Evolutionary conservation across 495 filamentous ascomycete species (phyloP).

Genomic region (Penicillium crystallinum): DNA sequence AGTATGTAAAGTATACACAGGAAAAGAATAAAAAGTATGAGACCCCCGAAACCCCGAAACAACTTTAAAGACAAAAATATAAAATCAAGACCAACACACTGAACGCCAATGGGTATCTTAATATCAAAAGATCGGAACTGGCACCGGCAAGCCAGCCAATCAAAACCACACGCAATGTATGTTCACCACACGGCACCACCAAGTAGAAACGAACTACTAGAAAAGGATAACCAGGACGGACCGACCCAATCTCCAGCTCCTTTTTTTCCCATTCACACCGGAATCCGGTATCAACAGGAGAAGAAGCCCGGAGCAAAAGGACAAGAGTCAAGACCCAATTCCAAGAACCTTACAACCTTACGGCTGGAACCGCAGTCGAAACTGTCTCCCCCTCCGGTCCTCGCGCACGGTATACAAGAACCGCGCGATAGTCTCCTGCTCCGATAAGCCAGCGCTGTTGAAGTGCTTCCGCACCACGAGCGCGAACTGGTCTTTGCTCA

Average conservation of each 20-base stretch:
- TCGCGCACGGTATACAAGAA: constrained; percentile 77
- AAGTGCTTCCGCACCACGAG: constrained; percentile 83
- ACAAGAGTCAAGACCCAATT: too few species aligned
- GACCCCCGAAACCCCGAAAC: not conserved
- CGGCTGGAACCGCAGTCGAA: constrained; percentile 43
- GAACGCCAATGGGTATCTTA: constrained; percentile 31
- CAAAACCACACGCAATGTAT: not conserved
- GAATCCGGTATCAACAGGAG: not conserved
- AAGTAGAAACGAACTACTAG: too few species aligned
- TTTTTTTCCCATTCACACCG: not conserved
- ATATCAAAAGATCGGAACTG: constrained; percentile 9
- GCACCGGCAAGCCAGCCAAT: not conserved
- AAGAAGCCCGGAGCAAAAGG: not conserved
- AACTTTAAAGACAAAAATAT: not conserved
- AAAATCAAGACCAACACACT: constrained; percentile 1
- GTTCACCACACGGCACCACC: not conserved
- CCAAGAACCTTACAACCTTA: constrained; percentile 12
- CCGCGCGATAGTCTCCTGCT: constrained; percentile 83
- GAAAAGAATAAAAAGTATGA: not conserved
- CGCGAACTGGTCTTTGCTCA: constrained; percentile 76
- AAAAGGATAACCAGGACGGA: too few species aligned
- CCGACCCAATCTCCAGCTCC: too few species aligned
- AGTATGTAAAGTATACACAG: not conserved
- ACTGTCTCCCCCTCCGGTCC: constrained; percentile 40
- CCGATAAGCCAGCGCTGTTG: constrained; percentile 74